phyloP scores from a whole-genome alignment of 140 eudicot genomes.

The Bidens hawaiensis region DNA sequence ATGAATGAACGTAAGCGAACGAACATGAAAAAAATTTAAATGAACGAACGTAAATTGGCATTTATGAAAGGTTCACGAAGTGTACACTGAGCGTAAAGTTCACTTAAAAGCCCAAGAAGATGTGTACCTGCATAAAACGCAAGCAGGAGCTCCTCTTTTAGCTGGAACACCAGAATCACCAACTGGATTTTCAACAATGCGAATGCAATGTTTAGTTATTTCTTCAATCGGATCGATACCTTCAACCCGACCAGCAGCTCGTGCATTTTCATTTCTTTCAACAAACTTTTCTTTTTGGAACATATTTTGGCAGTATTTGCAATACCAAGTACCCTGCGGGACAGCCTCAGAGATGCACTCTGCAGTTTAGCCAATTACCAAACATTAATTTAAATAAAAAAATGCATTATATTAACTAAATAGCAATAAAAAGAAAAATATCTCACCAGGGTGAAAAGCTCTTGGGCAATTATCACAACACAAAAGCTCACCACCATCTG shows the following conservation, averaged over 20 bases:
- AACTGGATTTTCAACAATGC: slow-evolving; percentile 44
- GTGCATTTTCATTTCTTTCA: slow-evolving; percentile 63
- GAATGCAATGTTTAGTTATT: slow-evolving; percentile 67
- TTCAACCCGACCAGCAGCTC: slow-evolving; percentile 82
- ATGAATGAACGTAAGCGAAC: too few species aligned
- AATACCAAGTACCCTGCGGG: slow-evolving; percentile 71
- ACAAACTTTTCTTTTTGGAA: slow-evolving; percentile 56
- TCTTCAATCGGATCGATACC: slow-evolving; percentile 62
- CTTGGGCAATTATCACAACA: slow-evolving; percentile 89
- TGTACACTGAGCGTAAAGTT: too few species aligned
- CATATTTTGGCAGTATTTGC: slow-evolving; percentile 63
- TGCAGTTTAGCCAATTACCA: slow-evolving; percentile 35
- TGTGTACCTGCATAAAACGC: slow-evolving; percentile 78
- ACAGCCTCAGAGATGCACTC: slow-evolving; percentile 60
- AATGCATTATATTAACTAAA: not conserved
- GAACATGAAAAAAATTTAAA: too few species aligned
- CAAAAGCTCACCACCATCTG: slow-evolving; percentile 70
- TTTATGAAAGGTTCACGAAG: too few species aligned
- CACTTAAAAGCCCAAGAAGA: too few species aligned
- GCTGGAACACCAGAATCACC: slow-evolving; percentile 5
- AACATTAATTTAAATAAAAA: slow-evolving; percentile 4
- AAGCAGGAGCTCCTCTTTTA: slow-evolving; percentile 42
- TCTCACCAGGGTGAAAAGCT: slow-evolving; percentile 74
- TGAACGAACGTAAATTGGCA: too few species aligned
- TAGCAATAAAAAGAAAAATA: not conserved